A percentile compares a stretch with the other conserved stretches of the same genome.
These are phyloP conservation scores for Naganishia liquefaciens DNA, from an alignment of 1,284 basidiomycete genomes.

Conservation along the genomic window DNA sequence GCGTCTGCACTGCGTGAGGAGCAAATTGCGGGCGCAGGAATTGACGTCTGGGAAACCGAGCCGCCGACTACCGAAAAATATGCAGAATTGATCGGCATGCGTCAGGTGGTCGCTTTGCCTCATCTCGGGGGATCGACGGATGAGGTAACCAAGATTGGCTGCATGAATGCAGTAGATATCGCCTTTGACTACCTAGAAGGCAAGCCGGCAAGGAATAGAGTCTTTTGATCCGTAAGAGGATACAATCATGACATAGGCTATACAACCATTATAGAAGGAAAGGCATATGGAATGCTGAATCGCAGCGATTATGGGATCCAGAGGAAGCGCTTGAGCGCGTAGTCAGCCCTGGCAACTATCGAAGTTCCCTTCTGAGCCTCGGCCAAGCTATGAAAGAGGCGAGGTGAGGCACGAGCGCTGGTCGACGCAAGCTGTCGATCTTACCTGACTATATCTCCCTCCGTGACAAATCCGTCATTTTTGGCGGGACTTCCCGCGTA, in stretches of 20 bases:
- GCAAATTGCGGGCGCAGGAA: conserved; percentile 56
- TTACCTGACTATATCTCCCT: conserved; percentile 77
- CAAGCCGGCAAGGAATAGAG: conserved; percentile 40
- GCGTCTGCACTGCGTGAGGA: conserved; percentile 51
- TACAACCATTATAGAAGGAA: conserved; percentile 44
- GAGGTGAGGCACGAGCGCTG: conserved; percentile 11
- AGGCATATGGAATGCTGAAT: neutral
- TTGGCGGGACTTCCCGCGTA: conserved; percentile 55
- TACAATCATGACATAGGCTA: conserved; percentile 2
- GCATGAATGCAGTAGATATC: conserved; percentile 45
- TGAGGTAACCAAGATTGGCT: conserved; percentile 40
- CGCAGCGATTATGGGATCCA: conserved; percentile 61
- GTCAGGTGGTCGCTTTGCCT: conserved; percentile 45
- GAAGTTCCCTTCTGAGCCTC: conserved; percentile 80
- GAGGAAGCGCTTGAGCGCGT: conserved; percentile 79
- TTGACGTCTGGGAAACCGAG: conserved; percentile 57
- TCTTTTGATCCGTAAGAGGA: conserved; percentile 31
- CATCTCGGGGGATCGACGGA: conserved; percentile 49
- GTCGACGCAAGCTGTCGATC: conserved; percentile 40
- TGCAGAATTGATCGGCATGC: conserved; percentile 41
- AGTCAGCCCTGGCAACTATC: conserved; percentile 84
- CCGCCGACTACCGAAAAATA: conserved; percentile 43
- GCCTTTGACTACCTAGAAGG: conserved; percentile 47
- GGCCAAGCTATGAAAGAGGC: conserved; percentile 60
- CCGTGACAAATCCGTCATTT: conserved; percentile 59